Evolutionary conservation across 495 filamentous ascomycete species (phyloP).

Genomic region (Durotheca rogersii): DNA sequence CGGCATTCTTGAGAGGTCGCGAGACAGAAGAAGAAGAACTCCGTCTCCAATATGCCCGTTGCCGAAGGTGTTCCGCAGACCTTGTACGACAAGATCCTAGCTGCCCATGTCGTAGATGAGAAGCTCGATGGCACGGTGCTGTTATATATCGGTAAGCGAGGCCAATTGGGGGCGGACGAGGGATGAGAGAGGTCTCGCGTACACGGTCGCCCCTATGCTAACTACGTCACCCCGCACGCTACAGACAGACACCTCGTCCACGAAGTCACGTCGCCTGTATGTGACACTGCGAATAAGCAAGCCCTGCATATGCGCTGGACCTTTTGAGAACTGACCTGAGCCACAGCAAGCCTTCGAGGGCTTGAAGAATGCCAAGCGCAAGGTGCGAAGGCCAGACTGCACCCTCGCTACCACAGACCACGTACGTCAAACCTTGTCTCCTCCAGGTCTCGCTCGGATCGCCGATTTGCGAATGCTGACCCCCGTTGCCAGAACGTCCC

Average conservation of each 20-base stretch:
- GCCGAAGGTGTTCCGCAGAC: conserved; percentile 77
- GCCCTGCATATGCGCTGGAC: too few species aligned
- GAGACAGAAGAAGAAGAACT: conserved; percentile 8
- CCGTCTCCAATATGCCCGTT: conserved; percentile 66
- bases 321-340: conserved; percentile 9
- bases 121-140: conserved; percentile 88
- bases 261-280: conserved; percentile 92
- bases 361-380: conserved; percentile 78
- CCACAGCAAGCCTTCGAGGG: conserved; percentile 93
- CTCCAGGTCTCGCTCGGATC: not conserved
- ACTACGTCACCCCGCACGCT: conserved; percentile 11
- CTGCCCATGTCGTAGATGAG: conserved; percentile 90
- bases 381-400: conserved; percentile 91
- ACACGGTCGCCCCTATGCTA: too few species aligned
- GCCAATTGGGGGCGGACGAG: too few species aligned
- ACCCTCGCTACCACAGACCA: conserved; percentile 96
- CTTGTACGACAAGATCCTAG: conserved; percentile 97
- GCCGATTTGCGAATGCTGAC: conserved; percentile 2
- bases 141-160: conserved; percentile 78
- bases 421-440: conserved; percentile 58
- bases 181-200: too few species aligned
- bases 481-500: conserved; percentile 70
- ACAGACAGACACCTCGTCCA: conserved; percentile 91
- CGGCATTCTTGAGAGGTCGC: conserved; percentile 8
- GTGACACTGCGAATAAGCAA: conserved; percentile 22